Base-by-base conservation (phyloP, 2,329 filamentous ascomycete genomes). In the Ophiocordyceps unilateralis region DNA sequence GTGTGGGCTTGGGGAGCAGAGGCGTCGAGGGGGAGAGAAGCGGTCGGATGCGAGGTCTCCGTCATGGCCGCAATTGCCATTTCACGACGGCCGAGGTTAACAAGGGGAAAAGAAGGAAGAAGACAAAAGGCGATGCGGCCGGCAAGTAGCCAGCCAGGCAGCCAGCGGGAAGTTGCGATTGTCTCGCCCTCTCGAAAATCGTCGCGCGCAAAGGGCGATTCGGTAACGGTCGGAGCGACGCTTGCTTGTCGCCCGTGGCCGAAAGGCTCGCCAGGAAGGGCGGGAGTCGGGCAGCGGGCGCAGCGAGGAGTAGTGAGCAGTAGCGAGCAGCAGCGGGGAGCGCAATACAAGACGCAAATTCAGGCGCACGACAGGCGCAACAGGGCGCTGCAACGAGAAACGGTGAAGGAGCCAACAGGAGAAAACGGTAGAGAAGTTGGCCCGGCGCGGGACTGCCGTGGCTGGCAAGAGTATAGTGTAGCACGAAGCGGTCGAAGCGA, bases 31-130 rank as follows among this genome's bases (percentile, higher is more conserved):
- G 70, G 63, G 52, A 72, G 67, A 52, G 74, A 74, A 30, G 68
- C 64, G 50, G 68, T 63, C 51, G 70, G 65, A 51, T 72, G 70
- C 51, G 72, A 70, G 48, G 67, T 65, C 51, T 71, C 65, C 55
- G 72, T 73, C 68, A 77, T 72, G 56, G 72, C 65, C 55, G 72
- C 73, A 68, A 77, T 72, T 56, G 72, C 58, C 50, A 55, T 58
- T 55, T 58, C 59, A 50, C 52, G 48, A 52, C 50, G 41, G 38
- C 42, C 30, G 20, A 20, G 20, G 17, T 30, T 39, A 22, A n/a
- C 23, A 40, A 21, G 14, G n/a, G 39, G 17, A 10, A 11, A 23
- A 39, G 19, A 15, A 37, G 12, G 20, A 17, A 36, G 22, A n/a
- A 7, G 19, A 19, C 32, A 39, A 24, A 23, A 36, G 41, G 37